Conservation (phyloP, 2,329 filamentous ascomycete genomes). For the Botryotinia globosa region DNA sequence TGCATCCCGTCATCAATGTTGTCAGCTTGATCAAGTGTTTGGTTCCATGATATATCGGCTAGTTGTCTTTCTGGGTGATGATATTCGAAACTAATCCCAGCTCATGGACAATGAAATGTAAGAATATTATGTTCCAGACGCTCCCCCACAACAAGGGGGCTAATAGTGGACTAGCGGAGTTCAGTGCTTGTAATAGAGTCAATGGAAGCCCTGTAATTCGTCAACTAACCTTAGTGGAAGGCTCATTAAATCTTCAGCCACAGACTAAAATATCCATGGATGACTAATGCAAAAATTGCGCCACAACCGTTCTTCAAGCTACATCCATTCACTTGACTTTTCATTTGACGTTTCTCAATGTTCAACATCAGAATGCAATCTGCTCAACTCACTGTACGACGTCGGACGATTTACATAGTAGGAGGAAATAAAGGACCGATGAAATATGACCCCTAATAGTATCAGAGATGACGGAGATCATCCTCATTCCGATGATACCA, state of each 20-base stretch:
- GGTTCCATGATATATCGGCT: background rate
- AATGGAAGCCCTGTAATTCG: background rate
- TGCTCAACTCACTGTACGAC: background rate
- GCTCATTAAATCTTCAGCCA: background rate
- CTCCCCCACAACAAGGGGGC: background rate
- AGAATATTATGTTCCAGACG: background rate
- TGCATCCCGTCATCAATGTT: background rate
- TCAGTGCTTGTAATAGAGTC: background rate
- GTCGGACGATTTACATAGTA: background rate
- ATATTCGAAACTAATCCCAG: background rate
- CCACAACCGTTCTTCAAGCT: background rate
- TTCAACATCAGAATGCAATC: slow-evolving; percentile 3
- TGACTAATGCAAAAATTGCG: slow-evolving; percentile 3
- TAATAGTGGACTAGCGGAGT: background rate
- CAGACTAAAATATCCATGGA: background rate
- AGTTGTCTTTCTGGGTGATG: background rate
- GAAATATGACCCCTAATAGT: slow-evolving; percentile 4
- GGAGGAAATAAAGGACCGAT: background rate
- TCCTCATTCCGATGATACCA: slow-evolving; percentile 11
- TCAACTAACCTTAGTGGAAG: background rate
- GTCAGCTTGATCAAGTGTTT: background rate
- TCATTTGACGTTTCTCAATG: background rate
- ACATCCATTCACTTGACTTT: background rate
- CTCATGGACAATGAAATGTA: background rate
- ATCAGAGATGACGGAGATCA: slow-evolving; percentile 14